phyloP scores from a whole-genome alignment of 176 grass and related monocot genomes.

The Juncus inflexus region DNA sequence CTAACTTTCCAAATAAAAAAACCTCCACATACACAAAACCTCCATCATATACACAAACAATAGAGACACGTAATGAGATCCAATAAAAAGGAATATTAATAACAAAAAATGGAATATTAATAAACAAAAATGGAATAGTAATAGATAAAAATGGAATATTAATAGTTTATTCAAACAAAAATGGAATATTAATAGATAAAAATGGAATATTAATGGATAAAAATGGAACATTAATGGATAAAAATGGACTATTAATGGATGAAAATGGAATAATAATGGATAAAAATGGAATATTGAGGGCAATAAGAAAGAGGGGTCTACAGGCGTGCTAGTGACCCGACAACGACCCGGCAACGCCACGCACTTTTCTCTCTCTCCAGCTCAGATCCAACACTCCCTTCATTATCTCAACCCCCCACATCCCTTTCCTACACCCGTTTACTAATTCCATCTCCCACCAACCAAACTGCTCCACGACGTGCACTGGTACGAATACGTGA shows the following conservation, averaged over 20 bases:
- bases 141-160: neutral
- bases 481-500: no score
- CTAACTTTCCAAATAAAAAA: conserved; percentile 1
- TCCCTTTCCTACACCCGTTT: neutral
- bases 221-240: no score
- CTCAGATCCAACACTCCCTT: conserved; percentile 22
- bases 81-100: neutral
- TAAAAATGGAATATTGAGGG: neutral
- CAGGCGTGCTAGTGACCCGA: conserved; percentile 21
- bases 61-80: conserved; percentile 21
- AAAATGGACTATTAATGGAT: no score
- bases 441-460: no score
- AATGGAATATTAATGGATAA: no score
- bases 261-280: no score
- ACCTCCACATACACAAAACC: neutral
- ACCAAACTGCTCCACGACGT: no score
- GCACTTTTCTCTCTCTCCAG: conserved; percentile 18
- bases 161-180: no score
- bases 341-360: conserved; percentile 31
- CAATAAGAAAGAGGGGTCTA: conserved; percentile 17
- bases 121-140: neutral
- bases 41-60: no score
- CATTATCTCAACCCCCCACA: conserved; percentile 13
- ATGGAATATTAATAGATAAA: no score
- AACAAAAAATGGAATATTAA: no score